Evolutionary conservation across 2,329 filamentous ascomycete species (phyloP), one percentile per base, ranked within the genome.

Genomic region (Xylariaceae sp.): DNA sequence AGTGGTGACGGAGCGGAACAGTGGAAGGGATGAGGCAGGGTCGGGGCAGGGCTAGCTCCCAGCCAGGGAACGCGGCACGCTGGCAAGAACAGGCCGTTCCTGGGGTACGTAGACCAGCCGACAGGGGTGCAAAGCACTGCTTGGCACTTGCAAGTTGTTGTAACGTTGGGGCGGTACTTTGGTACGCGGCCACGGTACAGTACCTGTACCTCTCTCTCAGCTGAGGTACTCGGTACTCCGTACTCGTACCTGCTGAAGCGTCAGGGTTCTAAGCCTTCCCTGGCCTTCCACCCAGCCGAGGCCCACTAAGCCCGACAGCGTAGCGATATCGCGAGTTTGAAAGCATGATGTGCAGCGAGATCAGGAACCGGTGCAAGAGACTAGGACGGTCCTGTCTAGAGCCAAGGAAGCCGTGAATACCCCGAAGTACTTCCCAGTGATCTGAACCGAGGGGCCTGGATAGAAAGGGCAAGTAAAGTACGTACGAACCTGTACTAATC

Each of bases 1-100:
- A 35, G 16, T 35, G 32, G 47, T 47, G 44, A 49, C 43, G 46
- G 48, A 44, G 44, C 43, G 42, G 43, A 47, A 46, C n/a, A n/a
- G n/a, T n/a, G 43, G 46, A 50, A 49, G 32, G 33, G 34, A 41
- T 29, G 35, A 37, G 35, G 35, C 21, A 33, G 5, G 6, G 24
- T 13, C 15, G 24, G 24, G 24, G 24, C 24, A 11, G 6, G n/a
- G 24, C 24, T 26, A 14, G 24, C 5, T 6, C 24, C 7, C 24
- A n/a, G 24, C n/a, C 15, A n/a, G n/a, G 24, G 24, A 26, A 14
- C 24, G 24, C 24, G n/a, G 24, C n/a, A n/a, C n/a, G 27, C 19
- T 33, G 31, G 29, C 28, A 33, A 36, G 31, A 32, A 27, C 29
- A 31, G 29, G 29, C 29, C 18, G 29, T 31, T 31, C 29, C 29